Evolutionary conservation across 2,329 filamentous ascomycete genomes (phyloP), one percentile per base, ranked within the genome.

Genomic region (Cercospora sp.): DNA sequence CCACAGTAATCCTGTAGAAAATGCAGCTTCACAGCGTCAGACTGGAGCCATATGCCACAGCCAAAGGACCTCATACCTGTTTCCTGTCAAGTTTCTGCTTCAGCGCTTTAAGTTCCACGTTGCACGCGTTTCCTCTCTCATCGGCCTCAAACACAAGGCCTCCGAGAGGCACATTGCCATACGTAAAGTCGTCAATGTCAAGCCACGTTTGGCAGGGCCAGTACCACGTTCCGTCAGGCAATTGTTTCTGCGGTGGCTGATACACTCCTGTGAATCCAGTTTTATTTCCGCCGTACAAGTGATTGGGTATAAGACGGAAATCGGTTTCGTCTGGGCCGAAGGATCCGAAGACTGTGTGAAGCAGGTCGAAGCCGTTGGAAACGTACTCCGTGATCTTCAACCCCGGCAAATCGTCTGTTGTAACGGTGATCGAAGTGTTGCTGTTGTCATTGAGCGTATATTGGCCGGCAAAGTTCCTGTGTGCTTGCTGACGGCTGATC

Each of bases 351-450:
- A 73, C 62, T 3, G 63, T 67, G 20, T 60, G 59, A 7, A 79
- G 69, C 8, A 80, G 57, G 60, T 80, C 77, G 4, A 77, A 74
- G 16, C 76, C 76, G 53, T 79, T 78, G 57, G 65, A 74, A 55
- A 75, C 72, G 72, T 76, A 80, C 1, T 68, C 63, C 1, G 73
- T 72, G 31, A 80, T 71, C 26, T 69, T 71, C 2, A 80, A 67
- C 1, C 77, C 79, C 0, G 76, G 74, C 7, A 68, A 70, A 8
- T 72, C 58, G 12, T 71, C 67, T 3, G 70, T 74, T 3, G 68
- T 69, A 13, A 80, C 33, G 6, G 67, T 75, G 26, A 79, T 26
- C 13, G 74, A 74, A 16, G 77, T 67, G 23, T 64, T 64, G 20
- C 39, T 60, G 55, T 68, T 68, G 30, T 51, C 42, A 7, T 42